These are phyloP conservation scores for Kockiozyma suomiensis DNA, from an alignment of 805 yeast species.

Conservation along the genomic window DNA sequence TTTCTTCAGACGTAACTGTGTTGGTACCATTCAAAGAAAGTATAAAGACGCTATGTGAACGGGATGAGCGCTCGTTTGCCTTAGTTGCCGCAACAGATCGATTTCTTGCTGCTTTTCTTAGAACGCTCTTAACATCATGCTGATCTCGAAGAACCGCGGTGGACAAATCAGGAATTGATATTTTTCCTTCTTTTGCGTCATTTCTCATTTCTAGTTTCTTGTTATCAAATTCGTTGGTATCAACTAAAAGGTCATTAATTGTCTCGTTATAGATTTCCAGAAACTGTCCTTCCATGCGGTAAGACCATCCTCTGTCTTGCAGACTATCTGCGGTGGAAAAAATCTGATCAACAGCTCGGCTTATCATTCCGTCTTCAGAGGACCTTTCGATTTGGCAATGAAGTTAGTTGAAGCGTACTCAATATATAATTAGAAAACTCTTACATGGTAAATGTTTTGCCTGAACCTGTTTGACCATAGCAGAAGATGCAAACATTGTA, in stretches of 20 bases:
- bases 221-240: conserved; percentile 34
- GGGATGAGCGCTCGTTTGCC: conserved; percentile 80
- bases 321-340: conserved; percentile 58
- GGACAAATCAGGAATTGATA: conserved; percentile 64
- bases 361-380: conserved; percentile 74
- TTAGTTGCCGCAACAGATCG: conserved; percentile 81
- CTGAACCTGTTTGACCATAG: conserved; percentile 96
- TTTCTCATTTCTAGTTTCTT: conserved; percentile 71
- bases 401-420: not conserved
- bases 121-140: conserved; percentile 52
- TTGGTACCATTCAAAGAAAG: conserved; percentile 62
- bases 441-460: conserved; percentile 88
- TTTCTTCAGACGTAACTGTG: conserved; percentile 49
- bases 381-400: conserved; percentile 44
- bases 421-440: not conserved
- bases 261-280: conserved; percentile 88
- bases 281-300: conserved; percentile 68
- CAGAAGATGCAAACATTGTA: conserved; percentile 91
- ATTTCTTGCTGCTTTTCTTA: conserved; percentile 59
- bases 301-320: conserved; percentile 63
- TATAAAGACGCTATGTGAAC: conserved; percentile 86
- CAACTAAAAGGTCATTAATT: conserved; percentile 65
- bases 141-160: conserved; percentile 51
- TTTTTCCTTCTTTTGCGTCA: conserved; percentile 55
- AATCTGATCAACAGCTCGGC: conserved; percentile 70